phyloP scores from a whole-genome alignment of 1,284 basidiomycete genomes.

The Melampsora abietis-canadensis region DNA sequence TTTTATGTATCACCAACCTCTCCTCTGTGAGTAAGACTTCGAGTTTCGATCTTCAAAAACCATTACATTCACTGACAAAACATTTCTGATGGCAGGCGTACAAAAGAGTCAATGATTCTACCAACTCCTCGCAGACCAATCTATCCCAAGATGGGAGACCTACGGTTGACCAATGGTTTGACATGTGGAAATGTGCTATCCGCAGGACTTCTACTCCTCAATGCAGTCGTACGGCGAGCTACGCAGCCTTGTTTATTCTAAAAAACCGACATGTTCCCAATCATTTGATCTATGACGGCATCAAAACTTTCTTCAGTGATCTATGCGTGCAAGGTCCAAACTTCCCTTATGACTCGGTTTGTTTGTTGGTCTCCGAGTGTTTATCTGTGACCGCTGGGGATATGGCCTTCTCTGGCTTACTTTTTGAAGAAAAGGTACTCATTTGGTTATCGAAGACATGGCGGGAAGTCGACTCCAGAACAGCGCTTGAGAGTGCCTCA shows the following conservation, averaged over 20 bases:
- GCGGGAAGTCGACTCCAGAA: conserved; percentile 59
- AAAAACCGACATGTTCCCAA: conserved; percentile 58
- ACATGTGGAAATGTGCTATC: conserved; percentile 75
- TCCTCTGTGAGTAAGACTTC: conserved; percentile 56
- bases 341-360: conserved; percentile 78
- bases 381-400: conserved; percentile 66
- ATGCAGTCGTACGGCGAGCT: conserved; percentile 74
- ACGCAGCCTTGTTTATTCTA: conserved; percentile 64
- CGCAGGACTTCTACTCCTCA: conserved; percentile 66
- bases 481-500: conserved; percentile 2
- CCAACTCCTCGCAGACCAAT: conserved; percentile 44
- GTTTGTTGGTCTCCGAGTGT: conserved; percentile 67
- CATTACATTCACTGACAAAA: neutral
- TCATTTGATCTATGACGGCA: conserved; percentile 63
- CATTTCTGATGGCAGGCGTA: neutral
- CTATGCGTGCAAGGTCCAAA: conserved; percentile 81
- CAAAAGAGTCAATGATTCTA: conserved; percentile 17
- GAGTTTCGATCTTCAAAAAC: neutral
- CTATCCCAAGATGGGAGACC: conserved; percentile 46
- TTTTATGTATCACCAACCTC: conserved; percentile 70
- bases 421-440: conserved; percentile 75
- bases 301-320: conserved; percentile 71
- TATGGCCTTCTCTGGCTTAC: conserved; percentile 74
- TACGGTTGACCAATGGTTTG: conserved; percentile 61
- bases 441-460: conserved; percentile 76